Conservation (phyloP, 192 early-diverging fungal species). For the Dissophora globulifera region DNA sequence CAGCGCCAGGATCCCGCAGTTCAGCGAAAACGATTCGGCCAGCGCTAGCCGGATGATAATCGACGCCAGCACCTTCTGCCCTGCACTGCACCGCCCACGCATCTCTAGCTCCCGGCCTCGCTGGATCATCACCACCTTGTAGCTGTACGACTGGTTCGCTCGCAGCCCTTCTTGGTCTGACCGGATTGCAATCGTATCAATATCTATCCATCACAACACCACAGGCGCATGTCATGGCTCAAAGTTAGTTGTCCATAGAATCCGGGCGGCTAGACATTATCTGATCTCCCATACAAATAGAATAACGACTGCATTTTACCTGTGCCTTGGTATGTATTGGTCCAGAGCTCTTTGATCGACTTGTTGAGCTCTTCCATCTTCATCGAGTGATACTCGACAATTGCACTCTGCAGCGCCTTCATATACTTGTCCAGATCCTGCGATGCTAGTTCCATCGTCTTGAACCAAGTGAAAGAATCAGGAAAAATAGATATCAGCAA, state of each 20-base stretch:
- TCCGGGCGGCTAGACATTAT: too few species aligned
- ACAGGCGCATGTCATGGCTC: neutral
- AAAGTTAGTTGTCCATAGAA: too few species aligned
- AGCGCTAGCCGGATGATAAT: conserved; percentile 95
- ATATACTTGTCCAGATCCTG: conserved; percentile 87
- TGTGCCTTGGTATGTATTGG: conserved; percentile 92
- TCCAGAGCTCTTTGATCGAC: conserved; percentile 96
- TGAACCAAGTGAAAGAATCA: too few species aligned
- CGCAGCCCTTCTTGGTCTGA: conserved; percentile 82
- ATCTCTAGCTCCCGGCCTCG: conserved; percentile 86
- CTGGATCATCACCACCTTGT: conserved; percentile 92
- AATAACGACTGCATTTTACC: conserved; percentile 53
- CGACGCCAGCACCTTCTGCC: conserved; percentile 96
- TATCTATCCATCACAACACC: conserved; percentile 66
- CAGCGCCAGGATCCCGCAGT: conserved; percentile 93
- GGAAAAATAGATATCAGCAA: neutral
- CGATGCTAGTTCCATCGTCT: conserved; percentile 81
- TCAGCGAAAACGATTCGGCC: conserved; percentile 93
- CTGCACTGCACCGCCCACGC: conserved; percentile 95
- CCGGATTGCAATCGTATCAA: conserved; percentile 96
- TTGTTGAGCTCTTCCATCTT: conserved; percentile 99
- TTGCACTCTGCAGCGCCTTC: conserved; percentile 81
- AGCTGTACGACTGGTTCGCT: conserved; percentile 76
- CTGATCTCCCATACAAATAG: neutral
- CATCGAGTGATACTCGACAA: conserved; percentile 89